Evolutionary conservation across 805 yeast species (phyloP).

Genomic region (Candida xiaguanensis): DNA sequence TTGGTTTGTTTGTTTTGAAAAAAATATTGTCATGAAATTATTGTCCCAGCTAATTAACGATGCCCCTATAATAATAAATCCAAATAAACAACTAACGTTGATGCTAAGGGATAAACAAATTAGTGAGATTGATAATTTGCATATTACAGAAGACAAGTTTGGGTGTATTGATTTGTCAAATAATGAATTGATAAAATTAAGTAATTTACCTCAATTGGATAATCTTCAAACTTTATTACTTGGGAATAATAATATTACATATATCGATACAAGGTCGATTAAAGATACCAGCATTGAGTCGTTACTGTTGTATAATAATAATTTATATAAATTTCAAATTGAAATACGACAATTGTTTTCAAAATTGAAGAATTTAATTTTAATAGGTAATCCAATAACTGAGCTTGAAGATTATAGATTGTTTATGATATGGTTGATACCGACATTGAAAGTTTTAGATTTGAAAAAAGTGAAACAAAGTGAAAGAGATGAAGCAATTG

Average conservation of each 20-base stretch:
- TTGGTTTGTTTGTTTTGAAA: neutral
- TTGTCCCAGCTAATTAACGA: slow-evolving; percentile 26
- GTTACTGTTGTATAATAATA: slow-evolving; percentile 51
- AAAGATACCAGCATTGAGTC: slow-evolving; percentile 36
- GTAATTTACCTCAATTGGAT: slow-evolving; percentile 37
- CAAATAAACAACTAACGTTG: slow-evolving; percentile 32
- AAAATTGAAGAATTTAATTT: slow-evolving; percentile 44
- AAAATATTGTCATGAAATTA: slow-evolving; percentile 25
- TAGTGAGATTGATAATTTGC: slow-evolving; percentile 34
- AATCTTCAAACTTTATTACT: slow-evolving; percentile 52
- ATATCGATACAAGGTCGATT: slow-evolving; percentile 27
- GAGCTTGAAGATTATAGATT: slow-evolving; percentile 51
- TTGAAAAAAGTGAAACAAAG: slow-evolving; percentile 53
- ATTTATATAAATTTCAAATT: slow-evolving; percentile 40
- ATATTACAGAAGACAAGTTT: slow-evolving; percentile 26
- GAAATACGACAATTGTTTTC: slow-evolving; percentile 31
- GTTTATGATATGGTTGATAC: slow-evolving; percentile 58
- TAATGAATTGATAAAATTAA: slow-evolving; percentile 60
- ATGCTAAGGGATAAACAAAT: slow-evolving; percentile 32
- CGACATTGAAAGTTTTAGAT: slow-evolving; percentile 63
- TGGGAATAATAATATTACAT: slow-evolving; percentile 57
- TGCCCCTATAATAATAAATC: slow-evolving; percentile 31
- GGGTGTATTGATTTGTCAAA: slow-evolving; percentile 71
- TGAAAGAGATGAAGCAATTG: slow-evolving; percentile 48
- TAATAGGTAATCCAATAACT: slow-evolving; percentile 59